Conservation (phyloP, 1,284 basidiomycete genomes). For the Tremellales sp. region DNA sequence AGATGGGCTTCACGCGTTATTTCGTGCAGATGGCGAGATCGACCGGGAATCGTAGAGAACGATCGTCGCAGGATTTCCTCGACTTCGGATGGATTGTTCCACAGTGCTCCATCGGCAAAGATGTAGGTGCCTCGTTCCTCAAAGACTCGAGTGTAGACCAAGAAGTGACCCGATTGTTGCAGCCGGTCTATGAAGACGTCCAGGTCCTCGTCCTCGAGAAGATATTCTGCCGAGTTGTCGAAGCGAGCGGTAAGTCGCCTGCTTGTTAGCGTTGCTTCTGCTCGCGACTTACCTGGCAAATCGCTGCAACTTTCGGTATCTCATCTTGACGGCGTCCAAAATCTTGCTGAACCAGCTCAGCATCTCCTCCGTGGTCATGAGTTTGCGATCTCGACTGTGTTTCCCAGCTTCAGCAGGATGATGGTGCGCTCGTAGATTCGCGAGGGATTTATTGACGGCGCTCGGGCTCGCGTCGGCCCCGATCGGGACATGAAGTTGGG, state of each 20-base stretch:
- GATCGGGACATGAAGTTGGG: conserved; percentile 75
- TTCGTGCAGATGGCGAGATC: conserved; percentile 8
- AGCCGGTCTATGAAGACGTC: conserved; percentile 76
- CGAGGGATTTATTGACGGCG: background rate
- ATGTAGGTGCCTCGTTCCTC: conserved; percentile 94
- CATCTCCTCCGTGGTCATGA: conserved; percentile 76
- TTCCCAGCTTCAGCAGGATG: conserved; percentile 7
- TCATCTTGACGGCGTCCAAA: conserved; percentile 84
- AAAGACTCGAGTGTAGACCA: conserved; percentile 85
- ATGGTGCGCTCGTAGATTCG: conserved; percentile 7
- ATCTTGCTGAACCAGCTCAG: conserved; percentile 89
- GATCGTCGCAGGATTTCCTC: conserved; percentile 78
- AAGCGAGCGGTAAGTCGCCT: conserved; percentile 80
- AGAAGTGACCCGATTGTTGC: conserved; percentile 83
- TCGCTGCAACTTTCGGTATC: conserved; percentile 90
- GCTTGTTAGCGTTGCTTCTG: conserved; percentile 2
- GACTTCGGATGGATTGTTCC: conserved; percentile 76
- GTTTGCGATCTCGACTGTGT: conserved; percentile 23
- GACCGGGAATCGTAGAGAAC: conserved; percentile 54
- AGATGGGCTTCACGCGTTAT: conserved; percentile 58
- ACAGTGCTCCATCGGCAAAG: conserved; percentile 77
- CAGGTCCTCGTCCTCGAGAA: conserved; percentile 72
- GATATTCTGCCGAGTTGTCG: conserved; percentile 94
- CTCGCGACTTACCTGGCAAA: conserved; percentile 70
- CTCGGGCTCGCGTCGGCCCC: background rate